Evolutionary conservation across 768 basidiomycete species (phyloP).

Genomic region (Cyclocybe cylindracea): DNA sequence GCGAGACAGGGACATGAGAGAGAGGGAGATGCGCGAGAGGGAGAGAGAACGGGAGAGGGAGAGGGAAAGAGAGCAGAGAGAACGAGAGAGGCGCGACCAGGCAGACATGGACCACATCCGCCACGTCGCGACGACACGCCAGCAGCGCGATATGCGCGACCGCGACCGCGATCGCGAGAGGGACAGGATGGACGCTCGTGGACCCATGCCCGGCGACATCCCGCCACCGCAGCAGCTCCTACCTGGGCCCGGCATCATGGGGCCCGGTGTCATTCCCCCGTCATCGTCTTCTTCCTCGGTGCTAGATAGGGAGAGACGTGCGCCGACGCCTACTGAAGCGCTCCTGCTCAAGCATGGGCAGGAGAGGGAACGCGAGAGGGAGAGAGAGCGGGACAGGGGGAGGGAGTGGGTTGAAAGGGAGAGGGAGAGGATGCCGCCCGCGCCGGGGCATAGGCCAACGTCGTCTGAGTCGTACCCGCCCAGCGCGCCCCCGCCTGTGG

Average conservation of each 20-base stretch:
- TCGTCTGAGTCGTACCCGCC: neutral
- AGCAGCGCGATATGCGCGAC: slow-evolving; percentile 19
- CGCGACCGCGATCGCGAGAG: slow-evolving; percentile 32
- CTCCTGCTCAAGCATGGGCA: no score
- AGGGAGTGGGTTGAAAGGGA: slow-evolving; percentile 12
- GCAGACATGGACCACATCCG: slow-evolving; percentile 10
- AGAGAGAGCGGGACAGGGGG: slow-evolving; percentile 21
- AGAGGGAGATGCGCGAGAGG: slow-evolving; percentile 2
- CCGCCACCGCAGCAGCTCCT: slow-evolving; percentile 11
- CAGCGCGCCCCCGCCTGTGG: no score
- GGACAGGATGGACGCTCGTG: slow-evolving; percentile 18
- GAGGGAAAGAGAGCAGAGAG: slow-evolving; percentile 8
- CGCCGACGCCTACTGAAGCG: no score
- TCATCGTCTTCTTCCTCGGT: no score
- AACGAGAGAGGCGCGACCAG: slow-evolving; percentile 8
- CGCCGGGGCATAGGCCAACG: slow-evolving; percentile 9
- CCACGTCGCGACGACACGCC: slow-evolving; percentile 11
- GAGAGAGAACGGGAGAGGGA: slow-evolving; percentile 4
- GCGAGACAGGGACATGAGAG: slow-evolving; percentile 3
- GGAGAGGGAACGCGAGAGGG: slow-evolving; percentile 17
- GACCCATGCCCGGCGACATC: neutral
- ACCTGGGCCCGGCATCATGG: neutral
- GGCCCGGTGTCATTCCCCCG: no score
- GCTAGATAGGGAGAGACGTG: no score
- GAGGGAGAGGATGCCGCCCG: slow-evolving; percentile 20